A percentile compares a stretch with the other conserved stretches of the same genome.
Conservation (phyloP, 2,329 filamentous ascomycete genomes). For the Macrophomina tecta region DNA sequence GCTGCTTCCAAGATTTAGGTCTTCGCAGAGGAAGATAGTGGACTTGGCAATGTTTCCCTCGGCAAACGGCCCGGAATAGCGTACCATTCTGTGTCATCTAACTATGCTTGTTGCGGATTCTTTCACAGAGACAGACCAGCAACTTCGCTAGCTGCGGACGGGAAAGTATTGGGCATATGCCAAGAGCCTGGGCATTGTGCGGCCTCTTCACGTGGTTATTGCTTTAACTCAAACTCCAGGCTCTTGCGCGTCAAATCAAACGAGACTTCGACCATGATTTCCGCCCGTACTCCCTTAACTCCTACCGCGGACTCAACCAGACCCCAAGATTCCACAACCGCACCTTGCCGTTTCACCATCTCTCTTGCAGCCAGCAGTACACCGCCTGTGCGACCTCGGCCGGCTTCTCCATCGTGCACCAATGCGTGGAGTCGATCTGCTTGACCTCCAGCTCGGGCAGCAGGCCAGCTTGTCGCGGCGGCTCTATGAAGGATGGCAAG, state of each 20-base stretch:
- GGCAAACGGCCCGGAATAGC: not conserved
- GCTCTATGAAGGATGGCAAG: slow-evolving; percentile 39
- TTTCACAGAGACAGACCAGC: not conserved
- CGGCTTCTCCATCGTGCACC: slow-evolving; percentile 44
- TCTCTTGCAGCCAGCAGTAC: slow-evolving; percentile 4
- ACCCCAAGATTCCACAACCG: not conserved
- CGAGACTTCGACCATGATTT: not conserved
- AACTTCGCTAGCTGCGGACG: too few relatives aligned
- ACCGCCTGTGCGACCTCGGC: slow-evolving; percentile 35
- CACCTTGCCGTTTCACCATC: not conserved
- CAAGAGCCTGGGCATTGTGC: not conserved
- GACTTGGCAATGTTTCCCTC: slow-evolving; percentile 5
- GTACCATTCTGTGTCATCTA: not conserved
- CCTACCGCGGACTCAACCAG: not conserved
- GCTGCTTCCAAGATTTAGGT: not conserved
- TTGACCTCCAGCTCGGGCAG: slow-evolving; percentile 42
- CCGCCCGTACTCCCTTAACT: not conserved
- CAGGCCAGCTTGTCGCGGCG: slow-evolving; percentile 37
- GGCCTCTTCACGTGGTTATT: not conserved
- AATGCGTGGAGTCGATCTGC: slow-evolving; percentile 45
- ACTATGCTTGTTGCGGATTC: not conserved
- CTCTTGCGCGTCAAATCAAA: not conserved
- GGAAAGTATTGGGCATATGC: not conserved
- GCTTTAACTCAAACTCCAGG: not conserved
- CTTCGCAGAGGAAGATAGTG: not conserved